Conservation (phyloP, 2,329 filamentous ascomycete species). For the Trichoderma pleuroti region DNA sequence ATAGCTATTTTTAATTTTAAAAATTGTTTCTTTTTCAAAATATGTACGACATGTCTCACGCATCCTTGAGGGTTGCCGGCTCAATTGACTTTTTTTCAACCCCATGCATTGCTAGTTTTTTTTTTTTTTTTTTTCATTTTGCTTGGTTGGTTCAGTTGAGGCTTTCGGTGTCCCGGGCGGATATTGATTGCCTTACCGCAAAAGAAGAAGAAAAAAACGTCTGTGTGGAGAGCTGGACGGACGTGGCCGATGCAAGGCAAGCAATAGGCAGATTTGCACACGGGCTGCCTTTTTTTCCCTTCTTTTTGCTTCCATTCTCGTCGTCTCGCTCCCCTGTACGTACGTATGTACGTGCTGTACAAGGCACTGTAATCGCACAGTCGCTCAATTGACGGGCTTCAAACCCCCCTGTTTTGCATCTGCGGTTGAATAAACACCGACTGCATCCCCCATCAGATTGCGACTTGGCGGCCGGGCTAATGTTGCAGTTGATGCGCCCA, state of each 20-base stretch:
- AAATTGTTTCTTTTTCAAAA: background rate
- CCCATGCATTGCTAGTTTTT: background rate
- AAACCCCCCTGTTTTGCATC: background rate
- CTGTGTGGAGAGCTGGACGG: background rate
- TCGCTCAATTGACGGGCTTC: background rate
- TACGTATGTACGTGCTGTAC: background rate
- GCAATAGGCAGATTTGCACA: background rate
- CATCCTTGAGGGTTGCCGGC: background rate
- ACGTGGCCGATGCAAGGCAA: conserved; percentile 2
- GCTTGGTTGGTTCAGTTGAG: background rate
- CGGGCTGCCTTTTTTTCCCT: background rate
- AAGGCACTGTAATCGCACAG: background rate
- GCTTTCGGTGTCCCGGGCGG: background rate
- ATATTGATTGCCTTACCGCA: background rate
- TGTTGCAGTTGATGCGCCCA: background rate
- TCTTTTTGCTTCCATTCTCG: background rate
- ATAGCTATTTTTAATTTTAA: background rate
- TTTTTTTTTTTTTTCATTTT: background rate
- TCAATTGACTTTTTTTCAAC: background rate
- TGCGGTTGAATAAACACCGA: background rate
- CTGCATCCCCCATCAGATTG: background rate
- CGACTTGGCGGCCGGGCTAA: background rate
- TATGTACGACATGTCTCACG: background rate
- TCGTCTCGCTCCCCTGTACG: background rate
- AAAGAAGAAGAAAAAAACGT: background rate